Percentiles rank a stretch among this genome's conserved stretches.
Evolutionary conservation across 2,329 filamentous ascomycete genomes (phyloP).

Genomic region (Ambrosiella beaveri): DNA sequence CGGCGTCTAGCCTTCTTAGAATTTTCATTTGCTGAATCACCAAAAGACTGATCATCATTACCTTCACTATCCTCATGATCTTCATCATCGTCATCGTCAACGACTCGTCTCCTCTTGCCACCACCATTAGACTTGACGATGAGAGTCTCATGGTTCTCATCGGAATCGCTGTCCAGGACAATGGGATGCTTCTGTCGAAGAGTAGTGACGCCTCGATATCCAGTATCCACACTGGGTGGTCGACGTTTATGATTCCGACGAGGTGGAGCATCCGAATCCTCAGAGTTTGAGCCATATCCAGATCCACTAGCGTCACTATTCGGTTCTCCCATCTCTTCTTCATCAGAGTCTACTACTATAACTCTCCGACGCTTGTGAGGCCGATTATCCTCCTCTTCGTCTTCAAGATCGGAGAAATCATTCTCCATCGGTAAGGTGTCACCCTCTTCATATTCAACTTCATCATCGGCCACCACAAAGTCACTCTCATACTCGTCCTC

Average conservation of each 20-base stretch:
- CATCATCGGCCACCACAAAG: constrained; percentile 8
- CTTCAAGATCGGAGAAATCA: neutral
- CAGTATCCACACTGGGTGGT: neutral
- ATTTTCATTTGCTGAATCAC: neutral
- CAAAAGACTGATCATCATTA: neutral
- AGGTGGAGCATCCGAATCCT: neutral
- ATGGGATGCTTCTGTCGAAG: neutral
- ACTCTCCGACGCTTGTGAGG: neutral
- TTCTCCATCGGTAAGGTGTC: neutral
- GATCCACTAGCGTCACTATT: neutral
- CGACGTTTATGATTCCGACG: neutral
- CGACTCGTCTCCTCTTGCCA: neutral
- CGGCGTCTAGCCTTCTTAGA: neutral
- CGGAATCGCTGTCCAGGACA: neutral
- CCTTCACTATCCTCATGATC: neutral
- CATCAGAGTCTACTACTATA: neutral
- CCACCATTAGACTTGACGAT: neutral
- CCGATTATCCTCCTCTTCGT: neutral
- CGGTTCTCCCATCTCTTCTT: neutral
- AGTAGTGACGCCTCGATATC: neutral
- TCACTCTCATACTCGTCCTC: constrained; percentile 9
- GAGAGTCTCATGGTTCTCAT: too few relatives aligned
- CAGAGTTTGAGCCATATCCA: neutral
- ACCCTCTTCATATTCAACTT: constrained; percentile 6
- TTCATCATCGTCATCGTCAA: neutral